These are phyloP conservation scores for Plasmopara halstedii DNA, from an alignment of 352 stramenopile genomes.

Conservation along the genomic window DNA sequence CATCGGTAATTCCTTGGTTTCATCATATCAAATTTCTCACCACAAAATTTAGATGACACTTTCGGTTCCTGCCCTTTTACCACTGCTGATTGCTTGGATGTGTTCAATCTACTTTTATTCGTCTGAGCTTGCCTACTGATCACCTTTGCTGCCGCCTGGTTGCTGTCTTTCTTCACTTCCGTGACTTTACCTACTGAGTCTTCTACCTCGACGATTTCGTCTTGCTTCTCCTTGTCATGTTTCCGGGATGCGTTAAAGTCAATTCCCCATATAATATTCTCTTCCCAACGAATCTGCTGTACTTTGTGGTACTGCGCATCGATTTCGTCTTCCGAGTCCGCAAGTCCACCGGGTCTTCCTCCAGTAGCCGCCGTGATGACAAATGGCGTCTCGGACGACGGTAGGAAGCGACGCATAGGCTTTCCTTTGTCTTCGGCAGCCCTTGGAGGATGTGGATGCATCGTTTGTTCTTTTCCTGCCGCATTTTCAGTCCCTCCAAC, in stretches of 20 bases:
- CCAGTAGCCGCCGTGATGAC: conserved; percentile 26
- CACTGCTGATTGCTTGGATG: conserved; percentile 28
- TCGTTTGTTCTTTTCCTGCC: conserved; percentile 33
- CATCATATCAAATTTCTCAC: conserved; percentile 60
- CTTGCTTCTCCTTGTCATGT: conserved; percentile 4
- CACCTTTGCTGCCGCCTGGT: conserved; percentile 4
- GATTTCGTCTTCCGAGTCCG: conserved; percentile 16
- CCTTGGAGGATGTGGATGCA: conserved; percentile 23
- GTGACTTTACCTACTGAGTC: conserved; percentile 24
- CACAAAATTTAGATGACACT: conserved; percentile 6
- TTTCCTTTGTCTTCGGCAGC: conserved; percentile 48
- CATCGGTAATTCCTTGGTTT: conserved; percentile 72
- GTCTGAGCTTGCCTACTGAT: conserved; percentile 1
- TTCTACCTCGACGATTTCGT: conserved; percentile 46
- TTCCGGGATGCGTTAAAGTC: conserved; percentile 36
- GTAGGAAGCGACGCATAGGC: conserved; percentile 62
- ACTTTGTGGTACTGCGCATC: conserved; percentile 75
- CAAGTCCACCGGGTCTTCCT: conserved; percentile 3
- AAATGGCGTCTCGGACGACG: conserved; percentile 54
- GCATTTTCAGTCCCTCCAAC: conserved; percentile 25
- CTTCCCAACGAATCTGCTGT: conserved; percentile 75
- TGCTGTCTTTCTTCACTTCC: conserved; percentile 3
- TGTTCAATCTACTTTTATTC: conserved; percentile 14
- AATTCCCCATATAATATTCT: conserved; percentile 72
- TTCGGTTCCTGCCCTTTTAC: conserved; percentile 12